Evolutionary conservation across 2,329 filamentous ascomycete species (phyloP), one percentile per base, ranked within the genome.

Genomic region (Cryphonectria radicalis): DNA sequence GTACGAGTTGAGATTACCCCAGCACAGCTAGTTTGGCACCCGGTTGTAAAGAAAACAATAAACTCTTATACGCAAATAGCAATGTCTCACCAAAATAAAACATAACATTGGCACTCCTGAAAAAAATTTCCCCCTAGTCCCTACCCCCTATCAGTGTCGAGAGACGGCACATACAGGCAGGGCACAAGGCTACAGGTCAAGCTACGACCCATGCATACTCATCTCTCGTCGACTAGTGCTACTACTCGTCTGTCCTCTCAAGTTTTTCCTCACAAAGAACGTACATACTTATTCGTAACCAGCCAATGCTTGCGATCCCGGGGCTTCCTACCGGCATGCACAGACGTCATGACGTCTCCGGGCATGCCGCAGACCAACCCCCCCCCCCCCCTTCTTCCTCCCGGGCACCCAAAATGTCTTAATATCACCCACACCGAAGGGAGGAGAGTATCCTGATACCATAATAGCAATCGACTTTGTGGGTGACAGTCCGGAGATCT

Each of bases 321-420:
- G 4, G 3, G 11, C 28, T 32, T 17, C 13, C 28, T 35, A 32
- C 14, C 14, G 13, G 55, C 62, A 55, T 53, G 37, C 35, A 37
- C 32, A 59, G 70, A 72, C 70, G 64, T 72, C 70, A 72, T 72
- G 67, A 65, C 32, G 50, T 60, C 46, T 32, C 70, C 66, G 70
- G 66, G 60, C 62, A 43, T 60, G 65, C 62, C 53, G 53, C 59
- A 28, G 10, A 25, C 17, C 11, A 28, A 50, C 22, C 17, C 19
- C 42, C 42, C 32, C 32, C 19, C 65, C 3, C 28, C 28, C 28
- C 28, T 28, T 28, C 28, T 28, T 28, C 28, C 28, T 28, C 28
- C 28, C 28, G 3, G n/a, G 50, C 22, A n/a, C 13, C 25, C 10
- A 19, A 17, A 74, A 53, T 62, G 17, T 60, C 28, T 35, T 37